phyloP scores from a whole-genome alignment of 192 early-diverging fungal genomes.

The Thamnidium elegans region DNA sequence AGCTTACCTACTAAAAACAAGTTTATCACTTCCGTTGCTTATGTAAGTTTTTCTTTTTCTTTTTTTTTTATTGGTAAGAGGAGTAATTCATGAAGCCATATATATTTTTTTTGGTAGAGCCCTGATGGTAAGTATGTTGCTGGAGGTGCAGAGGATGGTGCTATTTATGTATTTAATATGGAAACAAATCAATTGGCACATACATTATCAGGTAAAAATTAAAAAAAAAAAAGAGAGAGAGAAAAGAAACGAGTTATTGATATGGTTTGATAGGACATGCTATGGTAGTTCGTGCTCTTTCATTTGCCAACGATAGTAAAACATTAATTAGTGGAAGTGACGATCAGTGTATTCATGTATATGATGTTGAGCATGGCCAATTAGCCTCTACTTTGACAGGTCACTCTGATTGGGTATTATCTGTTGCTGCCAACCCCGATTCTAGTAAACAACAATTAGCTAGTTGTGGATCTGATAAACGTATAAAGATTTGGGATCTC shows the following conservation, averaged over 20 bases:
- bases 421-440: conserved; percentile 56
- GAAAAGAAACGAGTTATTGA: not conserved
- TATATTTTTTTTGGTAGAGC: conserved; percentile 44
- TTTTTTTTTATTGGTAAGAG: too few relatives aligned
- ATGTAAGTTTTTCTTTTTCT: conserved; percentile 46
- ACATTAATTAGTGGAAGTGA: conserved; percentile 75
- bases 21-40: conserved; percentile 79
- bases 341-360: conserved; percentile 76
- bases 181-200: conserved; percentile 41
- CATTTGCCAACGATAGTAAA: conserved; percentile 70
- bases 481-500: conserved; percentile 83
- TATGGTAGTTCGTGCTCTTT: conserved; percentile 69
- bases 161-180: conserved; percentile 41
- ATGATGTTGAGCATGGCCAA: conserved; percentile 76
- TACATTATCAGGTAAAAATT: conserved; percentile 35
- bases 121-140: conserved; percentile 75
- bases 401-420: conserved; percentile 78
- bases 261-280: conserved; percentile 57
- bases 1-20: conserved; percentile 66
- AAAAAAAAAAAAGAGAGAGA: not conserved
- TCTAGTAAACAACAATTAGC: conserved; percentile 67
- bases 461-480: conserved; percentile 67
- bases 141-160: conserved; percentile 64
- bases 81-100: not conserved
- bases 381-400: conserved; percentile 70